Conservation (phyloP, 1,139 yeast genomes). For the Zygosaccharomyces pseudobailii region DNA sequence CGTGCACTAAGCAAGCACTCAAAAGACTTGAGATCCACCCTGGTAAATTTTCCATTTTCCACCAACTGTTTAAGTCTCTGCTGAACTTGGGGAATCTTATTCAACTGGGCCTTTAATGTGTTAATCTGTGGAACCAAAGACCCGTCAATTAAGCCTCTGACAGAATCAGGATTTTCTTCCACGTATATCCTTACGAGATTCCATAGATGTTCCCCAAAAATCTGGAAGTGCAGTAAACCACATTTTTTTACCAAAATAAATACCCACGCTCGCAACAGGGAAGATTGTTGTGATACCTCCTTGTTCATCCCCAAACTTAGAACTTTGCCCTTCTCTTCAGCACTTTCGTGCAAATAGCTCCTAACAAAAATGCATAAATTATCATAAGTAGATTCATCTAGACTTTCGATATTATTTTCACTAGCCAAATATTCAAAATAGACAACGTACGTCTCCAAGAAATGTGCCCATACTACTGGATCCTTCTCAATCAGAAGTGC, state of each 20-base stretch:
- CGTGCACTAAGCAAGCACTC: conserved; percentile 39
- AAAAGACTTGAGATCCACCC: conserved; percentile 43
- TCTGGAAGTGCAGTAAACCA: conserved; percentile 51
- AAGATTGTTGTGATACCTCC: conserved; percentile 54
- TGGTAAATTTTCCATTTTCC: conserved; percentile 42
- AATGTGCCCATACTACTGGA: conserved; percentile 76
- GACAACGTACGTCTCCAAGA: conserved; percentile 56
- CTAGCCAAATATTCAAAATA: conserved; percentile 45
- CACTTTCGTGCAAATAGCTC: conserved; percentile 54
- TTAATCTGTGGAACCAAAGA: conserved; percentile 29
- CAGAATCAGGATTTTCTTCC: conserved; percentile 41
- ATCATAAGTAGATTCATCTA: conserved; percentile 52
- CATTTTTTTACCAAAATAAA: conserved; percentile 48
- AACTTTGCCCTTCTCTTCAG: conserved; percentile 53
- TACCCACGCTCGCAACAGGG: conserved; percentile 45
- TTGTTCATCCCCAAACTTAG: conserved; percentile 68
- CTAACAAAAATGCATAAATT: conserved; percentile 54
- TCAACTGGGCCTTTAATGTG: conserved; percentile 28
- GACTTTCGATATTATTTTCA: conserved; percentile 30
- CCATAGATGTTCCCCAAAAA: conserved; percentile 61
- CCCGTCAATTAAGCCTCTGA: conserved; percentile 52
- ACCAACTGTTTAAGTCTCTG: conserved; percentile 41
- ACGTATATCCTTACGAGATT: conserved; percentile 53
- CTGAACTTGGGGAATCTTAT: conserved; percentile 29
- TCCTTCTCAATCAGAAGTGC: conserved; percentile 73